These are phyloP conservation scores for Penicillium sp. DNA, from an alignment of 2,329 filamentous ascomycete genomes.

Conservation along the genomic window DNA sequence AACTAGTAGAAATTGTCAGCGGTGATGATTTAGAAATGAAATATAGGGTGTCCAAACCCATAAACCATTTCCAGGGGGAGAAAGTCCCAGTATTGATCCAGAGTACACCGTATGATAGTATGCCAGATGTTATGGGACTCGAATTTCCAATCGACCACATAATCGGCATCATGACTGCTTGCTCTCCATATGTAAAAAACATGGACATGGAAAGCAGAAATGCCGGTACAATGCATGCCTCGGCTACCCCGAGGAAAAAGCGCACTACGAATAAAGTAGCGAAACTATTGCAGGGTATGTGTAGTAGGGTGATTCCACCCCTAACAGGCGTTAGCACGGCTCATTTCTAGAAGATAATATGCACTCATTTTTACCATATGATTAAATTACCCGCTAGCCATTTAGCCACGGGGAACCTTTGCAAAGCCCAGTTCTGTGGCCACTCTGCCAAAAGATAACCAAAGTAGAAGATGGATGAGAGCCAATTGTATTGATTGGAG, in stretches of 20 bases:
- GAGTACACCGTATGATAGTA: constrained; percentile 49
- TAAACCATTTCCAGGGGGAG: constrained; percentile 46
- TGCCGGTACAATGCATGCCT: constrained; percentile 57
- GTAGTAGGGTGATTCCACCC: constrained; percentile 38
- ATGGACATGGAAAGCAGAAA: constrained; percentile 49
- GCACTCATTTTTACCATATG: constrained; percentile 21
- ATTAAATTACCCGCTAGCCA: constrained; percentile 42
- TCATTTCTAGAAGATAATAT: too few species aligned
- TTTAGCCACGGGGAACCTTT: constrained; percentile 43
- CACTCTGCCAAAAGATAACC: constrained; percentile 46
- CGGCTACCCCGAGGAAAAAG: constrained; percentile 58
- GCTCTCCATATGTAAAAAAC: constrained; percentile 44
- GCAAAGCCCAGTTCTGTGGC: constrained; percentile 50
- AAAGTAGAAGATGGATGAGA: constrained; percentile 50
- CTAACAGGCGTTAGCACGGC: constrained; percentile 20
- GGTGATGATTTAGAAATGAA: background rate
- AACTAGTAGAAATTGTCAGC: constrained; percentile 5
- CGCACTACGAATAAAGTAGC: constrained; percentile 54
- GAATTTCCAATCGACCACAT: constrained; percentile 48
- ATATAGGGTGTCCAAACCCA: constrained; percentile 31
- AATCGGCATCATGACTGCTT: constrained; percentile 37
- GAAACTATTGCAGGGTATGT: constrained; percentile 53
- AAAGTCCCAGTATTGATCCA: constrained; percentile 44
- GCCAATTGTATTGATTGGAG: constrained; percentile 42
- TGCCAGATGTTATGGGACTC: constrained; percentile 45